Percentiles rank a stretch among this genome's conserved stretches.
These are phyloP conservation scores for Fragilariopsis cylindrus DNA, from an alignment of 108 stramenopile genomes.

Conservation along the genomic window DNA sequence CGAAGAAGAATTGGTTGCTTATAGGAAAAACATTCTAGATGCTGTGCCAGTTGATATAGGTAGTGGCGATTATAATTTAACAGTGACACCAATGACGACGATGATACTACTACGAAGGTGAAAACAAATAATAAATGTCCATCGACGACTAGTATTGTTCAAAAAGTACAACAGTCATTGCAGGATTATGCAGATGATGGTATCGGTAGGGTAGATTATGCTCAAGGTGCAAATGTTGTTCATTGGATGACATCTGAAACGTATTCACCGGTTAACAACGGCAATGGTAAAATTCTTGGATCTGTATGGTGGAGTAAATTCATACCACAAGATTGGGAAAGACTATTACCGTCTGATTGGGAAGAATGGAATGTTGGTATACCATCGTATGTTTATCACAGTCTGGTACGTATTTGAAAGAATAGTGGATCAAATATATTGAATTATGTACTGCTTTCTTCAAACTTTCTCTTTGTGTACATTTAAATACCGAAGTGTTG, in stretches of 20 bases:
- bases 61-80: not conserved
- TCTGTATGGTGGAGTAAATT: constrained; percentile 48
- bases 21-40: constrained; percentile 7
- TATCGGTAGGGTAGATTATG: constrained; percentile 30
- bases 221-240: constrained; percentile 36
- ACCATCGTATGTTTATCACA: constrained; percentile 54
- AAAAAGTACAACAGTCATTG: constrained; percentile 25
- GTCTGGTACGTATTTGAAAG: constrained; percentile 38
- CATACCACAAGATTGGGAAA: constrained; percentile 78
- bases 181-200: constrained; percentile 30
- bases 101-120: not conserved
- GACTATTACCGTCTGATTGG: constrained; percentile 51
- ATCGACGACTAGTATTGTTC: constrained; percentile 10
- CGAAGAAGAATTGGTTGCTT: constrained; percentile 25
- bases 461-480: not conserved
- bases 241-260: constrained; percentile 37
- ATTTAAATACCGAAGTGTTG: not conserved
- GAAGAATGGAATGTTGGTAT: constrained; percentile 45
- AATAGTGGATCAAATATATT: not conserved
- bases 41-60: not conserved
- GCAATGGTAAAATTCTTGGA: constrained; percentile 21
- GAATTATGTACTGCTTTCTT: not conserved
- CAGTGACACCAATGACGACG: not conserved
- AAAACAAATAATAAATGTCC: constrained; percentile 1
- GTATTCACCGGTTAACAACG: constrained; percentile 5